Percentiles rank a stretch among this genome's conserved stretches.
These are phyloP conservation scores for Candida oleophila DNA, from an alignment of 805 yeast genomes.

Conservation along the genomic window DNA sequence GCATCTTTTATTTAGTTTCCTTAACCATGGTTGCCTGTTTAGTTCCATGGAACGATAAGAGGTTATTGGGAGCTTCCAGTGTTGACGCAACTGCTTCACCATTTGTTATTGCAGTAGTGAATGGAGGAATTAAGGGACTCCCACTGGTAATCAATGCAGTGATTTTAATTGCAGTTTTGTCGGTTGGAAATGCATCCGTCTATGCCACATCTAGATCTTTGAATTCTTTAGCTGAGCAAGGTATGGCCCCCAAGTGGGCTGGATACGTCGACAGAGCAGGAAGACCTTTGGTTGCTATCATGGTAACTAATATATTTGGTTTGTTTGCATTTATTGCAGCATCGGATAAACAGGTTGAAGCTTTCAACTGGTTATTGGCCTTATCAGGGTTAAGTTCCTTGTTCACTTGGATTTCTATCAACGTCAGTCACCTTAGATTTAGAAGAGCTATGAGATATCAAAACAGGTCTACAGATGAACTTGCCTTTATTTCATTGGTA, in stretches of 20 bases:
- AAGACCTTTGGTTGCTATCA: slow-evolving; percentile 61
- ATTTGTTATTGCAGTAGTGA: slow-evolving; percentile 67
- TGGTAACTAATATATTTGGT: slow-evolving; percentile 53
- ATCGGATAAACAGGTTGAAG: slow-evolving; percentile 48
- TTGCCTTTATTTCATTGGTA: slow-evolving; percentile 51
- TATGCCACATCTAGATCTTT: slow-evolving; percentile 69
- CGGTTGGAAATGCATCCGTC: slow-evolving; percentile 74
- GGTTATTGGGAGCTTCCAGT: slow-evolving; percentile 44
- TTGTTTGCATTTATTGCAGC: slow-evolving; percentile 65
- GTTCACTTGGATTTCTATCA: slow-evolving; percentile 63
- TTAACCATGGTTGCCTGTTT: slow-evolving; percentile 24
- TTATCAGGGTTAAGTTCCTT: slow-evolving; percentile 62
- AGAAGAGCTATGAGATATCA: slow-evolving; percentile 58
- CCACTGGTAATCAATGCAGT: slow-evolving; percentile 70
- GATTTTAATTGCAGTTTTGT: slow-evolving; percentile 61
- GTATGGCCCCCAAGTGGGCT: slow-evolving; percentile 57
- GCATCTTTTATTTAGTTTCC: slow-evolving; percentile 32
- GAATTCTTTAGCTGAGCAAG: slow-evolving; percentile 61
- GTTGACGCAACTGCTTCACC: slow-evolving; percentile 70
- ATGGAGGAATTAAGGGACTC: slow-evolving; percentile 62
- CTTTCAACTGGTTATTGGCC: slow-evolving; percentile 65
- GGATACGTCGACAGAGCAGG: slow-evolving; percentile 66
- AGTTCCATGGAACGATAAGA: slow-evolving; percentile 20
- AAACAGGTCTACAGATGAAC: slow-evolving; percentile 48
- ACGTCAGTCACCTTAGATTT: slow-evolving; percentile 59